phyloP scores from a whole-genome alignment of 306 rosid genomes.

The Canavalia ensiformis region DNA sequence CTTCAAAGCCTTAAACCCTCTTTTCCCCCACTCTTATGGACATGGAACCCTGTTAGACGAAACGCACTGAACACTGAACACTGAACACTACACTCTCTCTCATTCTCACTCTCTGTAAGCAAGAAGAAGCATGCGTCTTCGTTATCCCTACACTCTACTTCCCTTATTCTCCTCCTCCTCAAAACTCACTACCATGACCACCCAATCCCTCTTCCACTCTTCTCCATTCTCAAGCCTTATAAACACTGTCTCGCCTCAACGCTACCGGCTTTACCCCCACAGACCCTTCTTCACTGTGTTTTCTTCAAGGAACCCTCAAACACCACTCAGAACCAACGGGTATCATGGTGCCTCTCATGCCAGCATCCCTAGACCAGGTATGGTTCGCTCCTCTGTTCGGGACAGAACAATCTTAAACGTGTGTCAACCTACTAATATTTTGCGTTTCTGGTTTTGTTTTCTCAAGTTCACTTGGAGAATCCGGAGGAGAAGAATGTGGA shows the following conservation, averaged over 20 bases:
- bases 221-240: slow-evolving; percentile 51
- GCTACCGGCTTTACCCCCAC: slow-evolving; percentile 39
- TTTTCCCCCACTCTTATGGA: not conserved
- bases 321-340: slow-evolving; percentile 70
- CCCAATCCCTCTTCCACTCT: slow-evolving; percentile 54
- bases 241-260: slow-evolving; percentile 42
- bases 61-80: not conserved
- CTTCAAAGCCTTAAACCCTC: not conserved
- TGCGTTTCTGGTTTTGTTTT: slow-evolving; percentile 30
- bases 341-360: slow-evolving; percentile 57
- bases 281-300: slow-evolving; percentile 53
- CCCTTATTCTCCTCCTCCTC: slow-evolving; percentile 49
- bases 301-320: slow-evolving; percentile 52
- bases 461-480: slow-evolving; percentile 56
- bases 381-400: not conserved
- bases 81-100: not conserved
- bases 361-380: slow-evolving; percentile 59
- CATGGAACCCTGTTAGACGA: slow-evolving; percentile 25
- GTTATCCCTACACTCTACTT: slow-evolving; percentile 49
- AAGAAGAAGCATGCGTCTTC: slow-evolving; percentile 63
- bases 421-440: not conserved
- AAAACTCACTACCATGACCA: slow-evolving; percentile 53
- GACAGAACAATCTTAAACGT: not conserved
- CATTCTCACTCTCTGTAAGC: not conserved
- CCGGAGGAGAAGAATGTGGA: slow-evolving; percentile 40